Base-by-base conservation (phyloP, 2,329 filamentous ascomycete genomes). In the Kalmusia sp. region DNA sequence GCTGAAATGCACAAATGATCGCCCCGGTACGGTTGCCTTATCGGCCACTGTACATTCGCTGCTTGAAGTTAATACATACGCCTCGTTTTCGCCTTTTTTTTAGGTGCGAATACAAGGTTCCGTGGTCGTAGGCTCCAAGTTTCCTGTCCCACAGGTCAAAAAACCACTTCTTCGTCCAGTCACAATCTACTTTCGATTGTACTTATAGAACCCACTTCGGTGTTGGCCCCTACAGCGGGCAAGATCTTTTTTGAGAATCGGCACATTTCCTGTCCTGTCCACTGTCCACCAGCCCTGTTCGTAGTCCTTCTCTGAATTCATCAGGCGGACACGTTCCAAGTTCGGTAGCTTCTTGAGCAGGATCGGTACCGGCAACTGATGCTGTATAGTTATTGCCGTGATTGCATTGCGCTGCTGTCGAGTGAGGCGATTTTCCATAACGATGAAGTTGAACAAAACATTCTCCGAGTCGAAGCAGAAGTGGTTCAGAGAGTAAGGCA, bases 401-500 rank as follows among this genome's bases (percentile, higher is more conserved):
- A 72, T 62, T 3, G 61, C 59, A 4, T 62, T 46, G 21, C 58
- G 59, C 33, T 72, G 66, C 17, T 51, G 35, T 3, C 54, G 41
- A n/a, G 58, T 56, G 12, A 69, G 49, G 3, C 61, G 61, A 19
- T 59, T 44, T 39, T 69, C 64, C 25, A 63, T 28, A 14, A 62
- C 48, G 14, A 72, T 11, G 31, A 71, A 70, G 35, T 72, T 70
- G 48, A 66, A 57, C 64, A 71, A 62, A 40, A 54, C 56, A 33
- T 59, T 61, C 30, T 64, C 31, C 3, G 55, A 58, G 12, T 43
- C 51, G 38, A 72, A 70, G 5, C 54, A 58, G 14, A 70, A 57
- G 3, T 46, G 21, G 34, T 68, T 70, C 4, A 67, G 53, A 34
- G 58, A 55, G 37, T 63, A 71, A 0, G 68, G 68, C 7, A 72